Evolutionary conservation across 192 early-diverging fungal genomes (phyloP).

Genomic region (Podila epigama): DNA sequence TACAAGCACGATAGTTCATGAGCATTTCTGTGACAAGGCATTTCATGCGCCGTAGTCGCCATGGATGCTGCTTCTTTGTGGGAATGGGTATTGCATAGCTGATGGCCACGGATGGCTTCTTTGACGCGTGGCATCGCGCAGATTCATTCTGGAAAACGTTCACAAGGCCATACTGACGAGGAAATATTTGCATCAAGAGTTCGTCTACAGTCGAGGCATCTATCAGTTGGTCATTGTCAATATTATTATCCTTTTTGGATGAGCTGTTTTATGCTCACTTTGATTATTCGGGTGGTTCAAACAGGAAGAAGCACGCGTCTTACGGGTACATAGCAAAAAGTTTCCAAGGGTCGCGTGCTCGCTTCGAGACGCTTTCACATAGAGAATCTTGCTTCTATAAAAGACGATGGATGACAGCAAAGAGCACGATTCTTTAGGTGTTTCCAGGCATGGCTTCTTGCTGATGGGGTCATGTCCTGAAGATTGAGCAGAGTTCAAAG

Average conservation of each 20-base stretch:
- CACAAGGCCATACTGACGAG: conserved; percentile 22
- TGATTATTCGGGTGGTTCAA: not conserved
- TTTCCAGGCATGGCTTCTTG: too few species aligned
- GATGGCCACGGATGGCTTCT: not conserved
- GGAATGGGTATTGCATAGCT: not conserved
- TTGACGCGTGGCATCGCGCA: not conserved
- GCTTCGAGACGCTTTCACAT: conserved; percentile 10
- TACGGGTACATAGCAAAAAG: not conserved
- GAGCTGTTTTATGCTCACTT: not conserved
- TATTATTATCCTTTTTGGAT: too few species aligned
- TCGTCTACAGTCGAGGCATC: not conserved
- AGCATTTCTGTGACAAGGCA: conserved; percentile 52
- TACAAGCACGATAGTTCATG: conserved; percentile 49
- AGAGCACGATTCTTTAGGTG: too few species aligned
- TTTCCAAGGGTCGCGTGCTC: conserved; percentile 11
- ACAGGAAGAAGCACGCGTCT: not conserved
- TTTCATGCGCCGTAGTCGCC: conserved; percentile 34
- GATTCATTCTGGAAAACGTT: conserved; percentile 1
- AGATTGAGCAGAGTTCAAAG: too few species aligned
- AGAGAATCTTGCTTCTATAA: conserved; percentile 20
- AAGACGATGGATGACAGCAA: conserved; percentile 9
- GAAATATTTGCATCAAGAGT: conserved; percentile 22
- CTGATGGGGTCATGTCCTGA: too few species aligned
- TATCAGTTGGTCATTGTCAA: too few species aligned
- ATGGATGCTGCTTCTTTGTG: not conserved